Evolutionary conservation across 2,329 filamentous ascomycete genomes (phyloP).

Genomic region (Colletotrichum abscissum): DNA sequence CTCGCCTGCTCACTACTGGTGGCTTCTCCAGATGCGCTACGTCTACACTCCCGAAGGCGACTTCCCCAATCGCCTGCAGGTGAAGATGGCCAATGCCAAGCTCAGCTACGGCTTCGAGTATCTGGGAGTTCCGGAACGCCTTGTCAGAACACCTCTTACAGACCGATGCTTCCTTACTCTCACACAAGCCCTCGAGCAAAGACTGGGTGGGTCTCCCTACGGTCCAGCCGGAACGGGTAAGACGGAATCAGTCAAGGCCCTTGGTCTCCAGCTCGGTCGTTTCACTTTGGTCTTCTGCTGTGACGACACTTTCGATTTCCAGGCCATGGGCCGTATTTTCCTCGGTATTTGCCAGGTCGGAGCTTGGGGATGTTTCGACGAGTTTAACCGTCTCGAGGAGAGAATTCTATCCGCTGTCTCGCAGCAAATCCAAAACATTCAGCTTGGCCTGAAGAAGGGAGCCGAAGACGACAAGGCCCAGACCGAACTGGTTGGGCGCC

Average conservation of each 20-base stretch:
- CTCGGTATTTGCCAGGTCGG: slow-evolving; percentile 98
- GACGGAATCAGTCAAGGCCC: slow-evolving; percentile 97
- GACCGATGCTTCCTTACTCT: slow-evolving; percentile 98
- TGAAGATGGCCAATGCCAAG: slow-evolving; percentile 97
- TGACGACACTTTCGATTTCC: slow-evolving; percentile 99
- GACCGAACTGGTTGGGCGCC: slow-evolving; percentile 93
- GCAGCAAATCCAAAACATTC: slow-evolving; percentile 99
- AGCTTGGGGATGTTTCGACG: slow-evolving; percentile 99
- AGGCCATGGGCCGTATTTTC: slow-evolving; percentile 99
- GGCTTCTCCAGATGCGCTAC: slow-evolving; percentile 98
- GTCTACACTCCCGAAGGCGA: slow-evolving; percentile 87
- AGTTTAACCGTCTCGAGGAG: slow-evolving; percentile 99
- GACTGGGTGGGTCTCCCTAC: slow-evolving; percentile 95
- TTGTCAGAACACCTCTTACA: slow-evolving; percentile 95
- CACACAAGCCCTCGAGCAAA: slow-evolving; percentile 94
- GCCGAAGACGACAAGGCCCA: slow-evolving; percentile 84
- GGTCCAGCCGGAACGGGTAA: slow-evolving; percentile 98
- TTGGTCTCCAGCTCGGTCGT: slow-evolving; percentile 94
- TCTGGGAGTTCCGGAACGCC: slow-evolving; percentile 92
- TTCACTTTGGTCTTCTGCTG: slow-evolving; percentile 99
- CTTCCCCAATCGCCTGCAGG: slow-evolving; percentile 81
- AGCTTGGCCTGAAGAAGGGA: slow-evolving; percentile 90
- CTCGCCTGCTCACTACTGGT: slow-evolving; percentile 84
- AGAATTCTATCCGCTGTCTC: slow-evolving; percentile 97
- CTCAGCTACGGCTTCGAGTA: slow-evolving; percentile 99